phyloP scores from a whole-genome alignment of 2,329 filamentous ascomycete species.

The Paramyrothecium sp. region DNA sequence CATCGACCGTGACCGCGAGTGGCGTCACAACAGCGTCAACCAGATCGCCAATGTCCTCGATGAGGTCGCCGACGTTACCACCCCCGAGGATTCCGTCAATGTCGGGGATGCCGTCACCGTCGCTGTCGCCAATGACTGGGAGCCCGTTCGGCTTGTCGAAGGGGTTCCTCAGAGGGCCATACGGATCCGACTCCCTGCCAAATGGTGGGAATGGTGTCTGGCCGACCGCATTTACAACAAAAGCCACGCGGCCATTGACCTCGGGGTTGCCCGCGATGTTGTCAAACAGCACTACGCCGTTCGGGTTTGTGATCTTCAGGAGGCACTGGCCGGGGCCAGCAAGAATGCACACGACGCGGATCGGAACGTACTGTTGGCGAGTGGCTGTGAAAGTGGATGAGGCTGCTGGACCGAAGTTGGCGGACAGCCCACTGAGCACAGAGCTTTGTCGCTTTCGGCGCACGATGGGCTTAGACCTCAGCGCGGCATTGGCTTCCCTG shows the following conservation, averaged over 20 bases:
- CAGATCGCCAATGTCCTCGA: neutral
- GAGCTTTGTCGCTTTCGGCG: neutral
- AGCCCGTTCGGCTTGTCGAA: neutral
- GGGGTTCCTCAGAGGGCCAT: neutral
- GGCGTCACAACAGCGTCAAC: too few species aligned
- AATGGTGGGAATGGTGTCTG: neutral
- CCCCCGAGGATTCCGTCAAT: neutral
- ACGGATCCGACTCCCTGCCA: neutral
- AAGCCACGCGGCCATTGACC: neutral
- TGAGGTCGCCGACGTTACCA: too few species aligned
- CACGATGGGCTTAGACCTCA: neutral
- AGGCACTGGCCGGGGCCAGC: neutral
- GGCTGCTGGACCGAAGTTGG: neutral
- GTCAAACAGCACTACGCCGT: neutral
- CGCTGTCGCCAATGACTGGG: neutral
- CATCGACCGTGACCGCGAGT: too few species aligned
- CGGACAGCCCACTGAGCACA: too few species aligned
- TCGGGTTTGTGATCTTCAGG: neutral
- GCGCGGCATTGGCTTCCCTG: neutral
- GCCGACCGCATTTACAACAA: neutral
- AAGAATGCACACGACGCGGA: neutral
- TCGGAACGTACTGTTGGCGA: neutral
- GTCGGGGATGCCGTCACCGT: neutral
- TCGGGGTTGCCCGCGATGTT: neutral
- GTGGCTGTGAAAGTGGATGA: neutral